Conservation (phyloP, 2,329 filamentous ascomycete species). For the Pleomassaria siparia region DNA sequence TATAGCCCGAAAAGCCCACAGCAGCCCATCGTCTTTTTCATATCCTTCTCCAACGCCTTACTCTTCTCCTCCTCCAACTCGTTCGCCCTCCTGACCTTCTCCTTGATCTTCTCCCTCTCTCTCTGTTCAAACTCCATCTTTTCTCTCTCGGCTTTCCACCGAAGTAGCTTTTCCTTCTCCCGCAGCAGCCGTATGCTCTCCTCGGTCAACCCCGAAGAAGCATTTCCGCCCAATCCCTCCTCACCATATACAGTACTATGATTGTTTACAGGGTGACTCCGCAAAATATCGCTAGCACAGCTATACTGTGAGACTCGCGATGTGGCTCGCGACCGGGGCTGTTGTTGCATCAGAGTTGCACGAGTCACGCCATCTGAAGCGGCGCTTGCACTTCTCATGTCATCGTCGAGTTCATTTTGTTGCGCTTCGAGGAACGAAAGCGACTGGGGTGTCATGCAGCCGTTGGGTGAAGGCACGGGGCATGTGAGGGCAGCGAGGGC, state of each 20-base stretch:
- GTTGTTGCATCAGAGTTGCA: background rate
- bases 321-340: background rate
- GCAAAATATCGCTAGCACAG: background rate
- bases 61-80: conserved; percentile 29
- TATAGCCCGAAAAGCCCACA: conserved; percentile 6
- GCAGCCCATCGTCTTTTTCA: conserved; percentile 12
- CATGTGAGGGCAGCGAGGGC: conserved; percentile 12
- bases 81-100: conserved; percentile 31
- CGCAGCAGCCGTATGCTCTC: conserved; percentile 9
- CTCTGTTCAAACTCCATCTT: conserved; percentile 27
- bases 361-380: conserved; percentile 4
- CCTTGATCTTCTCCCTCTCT: conserved; percentile 21
- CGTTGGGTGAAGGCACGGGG: conserved; percentile 4
- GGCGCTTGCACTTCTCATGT: conserved; percentile 8
- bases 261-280: background rate
- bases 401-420: conserved; percentile 9
- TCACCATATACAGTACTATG: conserved; percentile 3
- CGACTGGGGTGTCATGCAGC: conserved; percentile 6
- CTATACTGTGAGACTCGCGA: background rate
- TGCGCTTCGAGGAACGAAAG: conserved; percentile 7
- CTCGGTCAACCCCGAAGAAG: conserved; percentile 7
- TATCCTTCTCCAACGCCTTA: conserved; percentile 22
- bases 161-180: conserved; percentile 13
- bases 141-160: conserved; percentile 18
- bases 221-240: background rate